Evolutionary conservation across 495 filamentous ascomycete genomes (phyloP), one percentile per base, ranked within the genome.

Genomic region (Daldinia loculata): DNA sequence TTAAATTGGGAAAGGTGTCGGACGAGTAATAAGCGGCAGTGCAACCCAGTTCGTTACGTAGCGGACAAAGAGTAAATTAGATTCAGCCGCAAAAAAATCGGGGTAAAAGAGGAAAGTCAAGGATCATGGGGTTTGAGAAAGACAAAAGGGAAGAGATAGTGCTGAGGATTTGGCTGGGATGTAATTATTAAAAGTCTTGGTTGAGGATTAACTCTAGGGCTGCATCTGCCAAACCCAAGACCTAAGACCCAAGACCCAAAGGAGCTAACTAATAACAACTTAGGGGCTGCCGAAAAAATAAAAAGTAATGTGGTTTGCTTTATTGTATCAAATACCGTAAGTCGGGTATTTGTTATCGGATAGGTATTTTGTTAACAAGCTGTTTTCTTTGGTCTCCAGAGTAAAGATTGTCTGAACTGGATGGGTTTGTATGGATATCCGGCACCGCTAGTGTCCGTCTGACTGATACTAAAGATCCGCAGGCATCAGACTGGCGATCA

Each of bases 71-170:
- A 69, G 61, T 36, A 15, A 52, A 39, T 61, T 65, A 41, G 56
- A 39, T 69, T 73, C 70, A 73, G 70, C 70, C 70, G 70, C 70
- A 73, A 66, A 56, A n/a, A 57, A 61, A 34, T 50, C 36, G 30
- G 60, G 61, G 50, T 41, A 19, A 52, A 48, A 15, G 29, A 57
- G 15, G 4, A 51, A 22, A 50, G n/a, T 59, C 63, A 62, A 58
- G 69, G 68, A 63, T 58, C 30, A 70, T 50, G 59, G 59, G 39
- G 29, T 24, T 65, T 56, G 9, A 53, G 29, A 56, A 30, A 71
- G 57, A 63, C 34, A 63, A 39, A 66, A 56, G 32, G 34, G 51
- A 65, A 62, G 2, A 56, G 14, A 52, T 24, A 29, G 12, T 60
- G 51, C 62, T 58, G 60, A 63, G 52, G 57, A 66, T 62, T 66